These are phyloP conservation scores for Serpula lacrymans DNA, from an alignment of 768 basidiomycete genomes.

Conservation along the genomic window DNA sequence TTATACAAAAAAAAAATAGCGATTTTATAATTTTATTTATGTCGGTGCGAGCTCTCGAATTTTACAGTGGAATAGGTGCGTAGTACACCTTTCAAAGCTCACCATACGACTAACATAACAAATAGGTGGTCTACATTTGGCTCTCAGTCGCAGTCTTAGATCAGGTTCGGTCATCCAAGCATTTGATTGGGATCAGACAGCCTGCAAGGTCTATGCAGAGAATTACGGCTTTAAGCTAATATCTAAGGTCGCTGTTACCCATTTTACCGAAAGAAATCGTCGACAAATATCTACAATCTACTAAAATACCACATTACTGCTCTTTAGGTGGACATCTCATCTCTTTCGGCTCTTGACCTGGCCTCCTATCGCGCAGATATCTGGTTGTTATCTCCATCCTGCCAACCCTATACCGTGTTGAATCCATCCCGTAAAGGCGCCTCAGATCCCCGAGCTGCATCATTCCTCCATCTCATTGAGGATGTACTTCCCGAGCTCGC, in stretches of 20 bases:
- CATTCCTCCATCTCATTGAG: constrained; percentile 70
- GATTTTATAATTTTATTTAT: too few species aligned
- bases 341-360: constrained; percentile 47
- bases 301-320: too few species aligned
- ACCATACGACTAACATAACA: constrained; percentile 5
- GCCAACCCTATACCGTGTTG: constrained; percentile 80
- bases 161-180: constrained; percentile 53
- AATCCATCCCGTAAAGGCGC: constrained; percentile 71
- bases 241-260: constrained; percentile 40
- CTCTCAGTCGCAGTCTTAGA: constrained; percentile 50
- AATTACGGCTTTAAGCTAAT: constrained; percentile 52
- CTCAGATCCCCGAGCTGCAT: constrained; percentile 68
- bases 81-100: constrained; percentile 4
- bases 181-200: constrained; percentile 82
- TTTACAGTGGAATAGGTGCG: constrained; percentile 79
- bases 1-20: too few species aligned
- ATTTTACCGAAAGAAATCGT: too few species aligned
- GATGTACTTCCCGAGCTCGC: constrained; percentile 59
- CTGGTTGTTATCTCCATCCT: constrained; percentile 81
- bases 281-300: not conserved
- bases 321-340: constrained; percentile 56
- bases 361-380: constrained; percentile 49
- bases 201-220: constrained; percentile 63
- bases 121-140: constrained; percentile 70
- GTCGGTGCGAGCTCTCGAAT: constrained; percentile 44